Conservation (phyloP, 2,329 filamentous ascomycete genomes). For the Tolypocladium paradoxum region DNA sequence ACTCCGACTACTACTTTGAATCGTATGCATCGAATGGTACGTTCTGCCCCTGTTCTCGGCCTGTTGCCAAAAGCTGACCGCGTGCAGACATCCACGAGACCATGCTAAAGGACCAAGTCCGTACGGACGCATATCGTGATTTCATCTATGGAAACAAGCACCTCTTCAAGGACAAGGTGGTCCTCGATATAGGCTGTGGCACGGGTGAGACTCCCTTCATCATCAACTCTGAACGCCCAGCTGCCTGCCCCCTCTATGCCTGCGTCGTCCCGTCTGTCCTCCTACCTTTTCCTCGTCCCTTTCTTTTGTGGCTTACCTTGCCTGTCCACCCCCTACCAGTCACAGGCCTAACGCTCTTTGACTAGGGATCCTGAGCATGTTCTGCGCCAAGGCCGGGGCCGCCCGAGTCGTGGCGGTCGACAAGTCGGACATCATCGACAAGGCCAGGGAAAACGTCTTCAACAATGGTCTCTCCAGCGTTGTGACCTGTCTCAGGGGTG, state of each 20-base stretch:
- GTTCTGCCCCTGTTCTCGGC: constrained; percentile 7
- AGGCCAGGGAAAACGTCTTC: constrained; percentile 75
- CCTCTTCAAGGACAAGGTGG: constrained; percentile 73
- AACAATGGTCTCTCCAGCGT: constrained; percentile 63
- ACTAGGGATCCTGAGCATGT: constrained; percentile 78
- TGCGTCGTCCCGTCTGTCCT: background rate
- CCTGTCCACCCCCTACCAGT: background rate
- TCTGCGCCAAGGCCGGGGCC: constrained; percentile 84
- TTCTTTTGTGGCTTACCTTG: too few relatives aligned
- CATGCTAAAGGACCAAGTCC: constrained; percentile 84
- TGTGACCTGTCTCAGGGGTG: constrained; percentile 73
- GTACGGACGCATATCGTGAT: constrained; percentile 86
- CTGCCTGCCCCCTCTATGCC: background rate
- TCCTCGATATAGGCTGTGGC: constrained; percentile 85
- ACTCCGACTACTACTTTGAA: constrained; percentile 44
- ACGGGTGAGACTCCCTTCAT: constrained; percentile 34
- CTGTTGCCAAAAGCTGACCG: background rate
- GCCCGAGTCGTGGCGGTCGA: constrained; percentile 83
- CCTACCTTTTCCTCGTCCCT: background rate
- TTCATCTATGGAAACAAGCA: constrained; percentile 90
- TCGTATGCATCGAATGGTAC: constrained; percentile 51
- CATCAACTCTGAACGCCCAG: background rate
- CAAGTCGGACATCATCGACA: constrained; percentile 81
- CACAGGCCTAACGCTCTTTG: background rate
- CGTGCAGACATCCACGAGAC: constrained; percentile 75